Conservation (phyloP, 1,284 basidiomycete species). For the Apiotrichum domesticum region DNA sequence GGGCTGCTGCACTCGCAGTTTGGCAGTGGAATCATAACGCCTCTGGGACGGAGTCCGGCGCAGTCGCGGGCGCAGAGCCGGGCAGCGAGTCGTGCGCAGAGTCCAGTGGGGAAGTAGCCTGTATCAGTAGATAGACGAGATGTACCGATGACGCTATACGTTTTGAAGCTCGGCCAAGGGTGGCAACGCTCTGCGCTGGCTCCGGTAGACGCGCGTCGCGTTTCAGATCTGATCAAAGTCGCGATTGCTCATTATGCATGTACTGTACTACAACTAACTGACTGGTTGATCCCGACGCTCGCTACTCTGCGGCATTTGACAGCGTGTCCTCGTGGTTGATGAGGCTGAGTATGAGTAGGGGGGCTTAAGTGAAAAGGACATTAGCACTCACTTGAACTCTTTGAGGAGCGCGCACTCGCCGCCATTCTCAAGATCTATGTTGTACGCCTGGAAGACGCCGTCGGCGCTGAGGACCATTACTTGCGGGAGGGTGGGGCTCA, state of each 20-base stretch:
- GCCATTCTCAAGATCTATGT: constrained; percentile 90
- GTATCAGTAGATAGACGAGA: constrained; percentile 15
- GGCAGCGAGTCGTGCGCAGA: constrained; percentile 15
- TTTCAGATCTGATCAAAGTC: no score
- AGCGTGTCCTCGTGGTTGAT: constrained; percentile 17
- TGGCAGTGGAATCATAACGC: constrained; percentile 46
- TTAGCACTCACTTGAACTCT: constrained; percentile 61
- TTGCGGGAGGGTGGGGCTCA: constrained; percentile 81
- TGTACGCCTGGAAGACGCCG: constrained; percentile 92
- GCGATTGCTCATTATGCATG: neutral
- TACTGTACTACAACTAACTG: neutral
- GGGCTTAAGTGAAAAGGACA: neutral
- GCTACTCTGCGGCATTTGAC: constrained; percentile 8
- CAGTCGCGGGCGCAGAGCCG: constrained; percentile 13
- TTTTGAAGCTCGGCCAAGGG: no score
- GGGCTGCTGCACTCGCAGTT: constrained; percentile 45
- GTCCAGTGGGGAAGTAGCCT: constrained; percentile 7
- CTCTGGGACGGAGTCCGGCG: constrained; percentile 21
- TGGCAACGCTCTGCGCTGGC: no score
- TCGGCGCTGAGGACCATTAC: constrained; percentile 96
- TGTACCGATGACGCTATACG: constrained; percentile 2
- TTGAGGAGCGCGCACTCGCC: constrained; percentile 93
- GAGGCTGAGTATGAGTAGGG: constrained; percentile 1
- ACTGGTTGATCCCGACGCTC: no score
- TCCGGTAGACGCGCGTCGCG: no score